phyloP scores from a whole-genome alignment of 192 early-diverging fungal species.

The Backusella mclennaniae region DNA sequence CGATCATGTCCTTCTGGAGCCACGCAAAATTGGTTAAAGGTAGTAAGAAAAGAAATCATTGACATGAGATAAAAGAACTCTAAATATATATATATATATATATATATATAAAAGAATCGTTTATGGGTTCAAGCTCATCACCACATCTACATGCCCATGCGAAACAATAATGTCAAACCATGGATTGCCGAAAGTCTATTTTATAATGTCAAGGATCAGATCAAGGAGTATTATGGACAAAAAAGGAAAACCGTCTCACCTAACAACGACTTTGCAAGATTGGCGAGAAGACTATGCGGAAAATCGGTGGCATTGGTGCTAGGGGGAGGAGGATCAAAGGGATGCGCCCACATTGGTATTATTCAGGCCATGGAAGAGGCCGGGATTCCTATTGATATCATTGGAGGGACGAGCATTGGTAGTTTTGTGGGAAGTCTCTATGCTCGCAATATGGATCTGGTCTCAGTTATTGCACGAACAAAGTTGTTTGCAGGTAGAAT shows the following conservation, averaged over 20 bases:
- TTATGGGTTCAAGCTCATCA: constrained; percentile 96
- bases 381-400: constrained; percentile 95
- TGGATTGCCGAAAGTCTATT: constrained; percentile 44
- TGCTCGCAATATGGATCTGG: constrained; percentile 83
- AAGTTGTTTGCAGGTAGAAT: constrained; percentile 81
- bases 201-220: constrained; percentile 61
- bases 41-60: constrained; percentile 10
- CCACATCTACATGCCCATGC: constrained; percentile 81
- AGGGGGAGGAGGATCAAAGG: constrained; percentile 54
- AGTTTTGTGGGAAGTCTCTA: constrained; percentile 92
- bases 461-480: constrained; percentile 81
- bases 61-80: neutral
- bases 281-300: constrained; percentile 90
- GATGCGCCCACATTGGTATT: constrained; percentile 59
- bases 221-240: constrained; percentile 70
- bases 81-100: too few species aligned
- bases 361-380: constrained; percentile 95
- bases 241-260: constrained; percentile 6
- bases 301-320: constrained; percentile 91
- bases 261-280: constrained; percentile 34
- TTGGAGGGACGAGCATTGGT: constrained; percentile 96
- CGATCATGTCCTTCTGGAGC: constrained; percentile 76
- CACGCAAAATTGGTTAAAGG: constrained; percentile 89
- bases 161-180: constrained; percentile 24
- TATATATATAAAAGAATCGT: constrained; percentile 47